Evolutionary conservation across 2,329 filamentous ascomycete species (phyloP), one percentile per base, ranked within the genome.

Genomic region (Exophiala mesophila): DNA sequence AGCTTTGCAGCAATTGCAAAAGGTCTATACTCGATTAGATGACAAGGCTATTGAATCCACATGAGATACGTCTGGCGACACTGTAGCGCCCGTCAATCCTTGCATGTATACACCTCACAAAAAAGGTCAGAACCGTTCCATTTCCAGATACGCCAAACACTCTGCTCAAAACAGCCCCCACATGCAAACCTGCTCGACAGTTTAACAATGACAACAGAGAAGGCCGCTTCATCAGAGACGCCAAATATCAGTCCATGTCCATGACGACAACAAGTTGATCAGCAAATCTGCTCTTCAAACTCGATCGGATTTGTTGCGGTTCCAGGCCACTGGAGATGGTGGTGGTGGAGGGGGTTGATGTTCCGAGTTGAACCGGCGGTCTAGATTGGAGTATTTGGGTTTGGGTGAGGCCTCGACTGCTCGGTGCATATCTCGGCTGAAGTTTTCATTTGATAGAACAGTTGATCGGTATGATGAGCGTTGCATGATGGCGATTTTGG

Each of bases 401-500:
- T 56, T 52, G 8, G 59, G 58, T 26, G 61, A 60, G 5, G 62
- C 59, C 47, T 65, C 58, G 45, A 67, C 59, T 17, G 64, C 63
- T 39, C 58, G 61, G 45, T 59, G 59, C 52, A 68, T 62, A 35
- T 68, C 60, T 43, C 66, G 59, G 10, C 58, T 61, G 38, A 62
- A 62, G 36, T 55, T 56, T 23, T 57, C 50, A 10, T 57, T 43
- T 18, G 50, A 26, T 23, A 55, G 49, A 24, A 55, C 49, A 10
- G 53, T 50, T 12, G 53, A 51, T 35, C 53, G 53, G 17, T 49
- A 48, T 20, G 47, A 48, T 30, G 45, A 49, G 23, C 47, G 51
- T 30, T 55, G 50, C 48, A 55, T 54, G 47, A 20, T 49, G 19
- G 23, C 26, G 15, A 29, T 31, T n/a, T n/a, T n/a, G n/a, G n/a